These are phyloP conservation scores for Zasmidium cellare DNA, from an alignment of 2,329 filamentous ascomycete species.

Conservation along the genomic window DNA sequence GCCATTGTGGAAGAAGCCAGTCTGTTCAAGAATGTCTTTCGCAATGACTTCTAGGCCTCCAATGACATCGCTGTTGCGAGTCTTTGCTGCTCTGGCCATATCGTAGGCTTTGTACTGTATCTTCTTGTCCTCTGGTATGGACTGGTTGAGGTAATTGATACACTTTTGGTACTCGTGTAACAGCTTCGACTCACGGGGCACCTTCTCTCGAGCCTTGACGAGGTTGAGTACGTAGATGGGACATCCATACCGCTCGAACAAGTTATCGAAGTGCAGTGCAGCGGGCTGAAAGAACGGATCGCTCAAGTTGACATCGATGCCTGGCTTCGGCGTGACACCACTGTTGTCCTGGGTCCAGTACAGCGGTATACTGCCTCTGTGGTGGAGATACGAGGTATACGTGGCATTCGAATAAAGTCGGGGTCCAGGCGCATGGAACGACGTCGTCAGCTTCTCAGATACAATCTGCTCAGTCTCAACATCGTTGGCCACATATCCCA, in stretches of 20 bases:
- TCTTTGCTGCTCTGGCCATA: slow-evolving; percentile 94
- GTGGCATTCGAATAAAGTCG: slow-evolving; percentile 83
- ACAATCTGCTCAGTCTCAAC: slow-evolving; percentile 99
- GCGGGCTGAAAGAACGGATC: slow-evolving; percentile 95
- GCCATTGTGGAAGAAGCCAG: slow-evolving; percentile 94
- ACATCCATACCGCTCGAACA: slow-evolving; percentile 90
- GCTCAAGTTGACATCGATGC: slow-evolving; percentile 91
- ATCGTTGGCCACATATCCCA: slow-evolving; percentile 96
- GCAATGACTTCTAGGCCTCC: slow-evolving; percentile 86
- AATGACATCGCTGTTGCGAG: slow-evolving; percentile 88
- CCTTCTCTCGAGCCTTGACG: slow-evolving; percentile 81
- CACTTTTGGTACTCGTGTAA: slow-evolving; percentile 83
- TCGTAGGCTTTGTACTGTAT: slow-evolving; percentile 96
- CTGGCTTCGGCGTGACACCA: slow-evolving; percentile 92
- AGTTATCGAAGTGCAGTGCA: slow-evolving; percentile 89
- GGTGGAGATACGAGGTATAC: slow-evolving; percentile 95
- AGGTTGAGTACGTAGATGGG: slow-evolving; percentile 91
- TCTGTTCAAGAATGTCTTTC: slow-evolving; percentile 79
- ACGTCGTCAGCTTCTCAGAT: slow-evolving; percentile 89
- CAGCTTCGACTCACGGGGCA: slow-evolving; percentile 87
- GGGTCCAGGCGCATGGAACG: slow-evolving; percentile 88
- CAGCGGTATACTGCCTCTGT: slow-evolving; percentile 91
- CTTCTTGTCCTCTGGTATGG: slow-evolving; percentile 77
- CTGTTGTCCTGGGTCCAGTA: slow-evolving; percentile 98
- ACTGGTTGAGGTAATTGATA: slow-evolving; percentile 91